phyloP scores from a whole-genome alignment of 768 basidiomycete species.

The Lactarius pseudohatsudake region DNA sequence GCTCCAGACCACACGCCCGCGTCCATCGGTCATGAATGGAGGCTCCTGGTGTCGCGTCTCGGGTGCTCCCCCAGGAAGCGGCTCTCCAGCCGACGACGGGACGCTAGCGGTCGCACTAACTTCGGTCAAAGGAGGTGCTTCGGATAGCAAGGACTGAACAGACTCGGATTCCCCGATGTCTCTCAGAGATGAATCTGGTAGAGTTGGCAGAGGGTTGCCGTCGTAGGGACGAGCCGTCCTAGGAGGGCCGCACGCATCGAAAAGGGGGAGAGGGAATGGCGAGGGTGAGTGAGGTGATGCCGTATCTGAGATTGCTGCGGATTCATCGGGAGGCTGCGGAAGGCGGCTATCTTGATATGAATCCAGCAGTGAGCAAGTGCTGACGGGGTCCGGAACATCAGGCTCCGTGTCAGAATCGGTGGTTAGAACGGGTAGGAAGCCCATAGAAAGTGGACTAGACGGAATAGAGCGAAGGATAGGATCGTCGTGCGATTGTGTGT shows the following conservation, averaged over 20 bases:
- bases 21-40: constrained; percentile 39
- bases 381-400: neutral
- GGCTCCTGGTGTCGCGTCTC: constrained; percentile 29
- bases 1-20: constrained; percentile 40
- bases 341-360: constrained; percentile 2
- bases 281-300: constrained; percentile 10
- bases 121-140: constrained; percentile 6
- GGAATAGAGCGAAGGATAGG: constrained; percentile 8
- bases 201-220: constrained; percentile 1
- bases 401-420: neutral
- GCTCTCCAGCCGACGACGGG: neutral
- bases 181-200: neutral
- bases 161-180: neutral
- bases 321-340: neutral
- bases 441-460: constrained; percentile 4
- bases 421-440: constrained; percentile 3
- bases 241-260: neutral
- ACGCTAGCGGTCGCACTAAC: neutral
- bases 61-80: neutral
- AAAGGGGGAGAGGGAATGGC: neutral
- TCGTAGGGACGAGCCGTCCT: neutral
- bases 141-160: neutral
- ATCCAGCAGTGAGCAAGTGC: neutral
- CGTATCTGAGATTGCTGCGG: constrained; percentile 3
- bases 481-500: constrained; percentile 8